Evolutionary conservation across 257 asterid genomes (phyloP), one percentile per base, ranked within the genome.

Genomic region (Forsythia suspensa): DNA sequence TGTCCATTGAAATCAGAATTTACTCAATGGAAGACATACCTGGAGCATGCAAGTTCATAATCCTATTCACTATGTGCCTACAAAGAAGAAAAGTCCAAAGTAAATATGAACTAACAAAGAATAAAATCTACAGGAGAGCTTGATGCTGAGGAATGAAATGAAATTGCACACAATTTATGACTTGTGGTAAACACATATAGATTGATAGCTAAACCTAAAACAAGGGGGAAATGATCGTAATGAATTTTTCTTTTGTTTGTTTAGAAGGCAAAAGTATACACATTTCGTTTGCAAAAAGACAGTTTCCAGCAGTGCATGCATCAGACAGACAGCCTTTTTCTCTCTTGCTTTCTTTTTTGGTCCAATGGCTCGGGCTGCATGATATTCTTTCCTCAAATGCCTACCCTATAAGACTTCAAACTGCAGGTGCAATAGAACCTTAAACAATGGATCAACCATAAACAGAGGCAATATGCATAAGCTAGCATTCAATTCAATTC

Each of bases 1-100:
- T 55, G 68, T 51, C 59, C 41, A 74, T 37, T 52, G 55, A 55
- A 74, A 72, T 70, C 48, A 44, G 15, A 77, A 71, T 66, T 72
- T 2, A 71, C 75, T 76, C 74, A 70, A 18, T 13, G 6, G 38
- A 34, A 65, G 24, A 42, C 82, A 76, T 85, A 92, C 98, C 98
- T 77, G 97, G 92, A 81, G 98, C 95, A 68, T 92, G 96, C 80
- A 94, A 80, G 89, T 94, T 94, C 96, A 94, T 82, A 69, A 95
- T 95, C 86, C 99, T 89, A 83, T 95, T 95, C 77, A 91, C 88
- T 52, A 85, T 85, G 85, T 95, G 98, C 98, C 99, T 95, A 85
- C 83, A 82, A 81, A 57, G 63, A 79, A 78, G 10, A 69, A 4
- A 77, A 72, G n/a, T 61, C 34, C 18, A 65, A 18, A 80, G 4